These are phyloP conservation scores for Erysiphe neolycopersici DNA, from an alignment of 2,329 filamentous ascomycete species.

Conservation along the genomic window DNA sequence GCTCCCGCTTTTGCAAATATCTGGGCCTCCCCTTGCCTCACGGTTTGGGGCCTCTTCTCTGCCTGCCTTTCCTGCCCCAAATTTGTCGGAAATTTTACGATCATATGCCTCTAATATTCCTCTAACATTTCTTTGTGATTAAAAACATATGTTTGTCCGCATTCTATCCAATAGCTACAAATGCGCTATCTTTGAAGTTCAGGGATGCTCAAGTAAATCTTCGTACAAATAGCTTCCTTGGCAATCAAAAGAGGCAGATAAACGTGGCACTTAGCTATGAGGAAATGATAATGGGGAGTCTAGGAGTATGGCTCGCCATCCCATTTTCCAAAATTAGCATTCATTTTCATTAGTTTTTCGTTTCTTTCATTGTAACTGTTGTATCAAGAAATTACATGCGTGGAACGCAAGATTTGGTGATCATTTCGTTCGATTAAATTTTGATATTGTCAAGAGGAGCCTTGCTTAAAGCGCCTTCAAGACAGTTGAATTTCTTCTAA, in stretches of 20 bases:
- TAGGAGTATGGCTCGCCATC: not conserved
- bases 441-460: too few species aligned
- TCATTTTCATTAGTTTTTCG: too few species aligned
- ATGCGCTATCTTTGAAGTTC: not conserved
- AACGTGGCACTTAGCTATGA: not conserved
- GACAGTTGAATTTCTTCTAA: too few species aligned
- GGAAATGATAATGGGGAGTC: not conserved
- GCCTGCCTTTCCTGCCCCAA: not conserved
- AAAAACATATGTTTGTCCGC: not conserved
- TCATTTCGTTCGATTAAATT: too few species aligned
- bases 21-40: not conserved
- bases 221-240: not conserved
- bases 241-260: not conserved
- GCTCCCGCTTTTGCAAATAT: not conserved
- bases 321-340: not conserved
- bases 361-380: too few species aligned
- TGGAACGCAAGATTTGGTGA: too few species aligned
- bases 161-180: not conserved
- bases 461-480: too few species aligned
- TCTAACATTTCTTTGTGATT: not conserved
- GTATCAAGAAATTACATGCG: too few species aligned
- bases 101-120: not conserved
- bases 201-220: not conserved
- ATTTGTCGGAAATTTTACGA: not conserved
- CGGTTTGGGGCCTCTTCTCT: not conserved